Percentiles rank a stretch among this genome's conserved stretches.
Conservation (phyloP, 768 basidiomycete genomes). For the Peribolospora kevripleyi region DNA sequence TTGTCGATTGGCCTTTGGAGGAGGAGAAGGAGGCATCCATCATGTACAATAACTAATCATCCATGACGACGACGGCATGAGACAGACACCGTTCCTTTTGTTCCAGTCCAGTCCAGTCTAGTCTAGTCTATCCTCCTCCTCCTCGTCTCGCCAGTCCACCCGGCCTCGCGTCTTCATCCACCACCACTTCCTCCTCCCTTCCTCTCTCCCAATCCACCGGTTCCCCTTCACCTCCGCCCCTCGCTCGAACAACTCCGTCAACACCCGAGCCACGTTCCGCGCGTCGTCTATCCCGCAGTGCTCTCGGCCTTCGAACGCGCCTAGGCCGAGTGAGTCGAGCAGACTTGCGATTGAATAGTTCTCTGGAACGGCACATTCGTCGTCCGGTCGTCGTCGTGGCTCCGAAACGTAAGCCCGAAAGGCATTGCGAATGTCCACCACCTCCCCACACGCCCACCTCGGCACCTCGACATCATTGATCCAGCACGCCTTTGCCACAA, state of each 20-base stretch:
- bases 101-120: too few species aligned
- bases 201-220: constrained; percentile 36
- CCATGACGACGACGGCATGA: too few species aligned
- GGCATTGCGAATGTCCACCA: constrained; percentile 45
- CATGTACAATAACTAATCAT: too few species aligned
- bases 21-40: too few species aligned
- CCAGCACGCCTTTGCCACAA: constrained; percentile 12
- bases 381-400: background rate
- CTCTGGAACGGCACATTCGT: background rate
- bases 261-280: constrained; percentile 61
- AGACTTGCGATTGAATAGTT: constrained; percentile 20
- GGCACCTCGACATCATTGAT: constrained; percentile 37
- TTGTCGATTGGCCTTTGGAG: too few species aligned
- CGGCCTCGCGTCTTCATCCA: constrained; percentile 35
- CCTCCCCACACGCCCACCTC: constrained; percentile 43
- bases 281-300: constrained; percentile 85
- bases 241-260: constrained; percentile 48
- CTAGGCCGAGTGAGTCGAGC: constrained; percentile 42
- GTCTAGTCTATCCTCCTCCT: too few species aligned
- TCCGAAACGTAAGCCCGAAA: constrained; percentile 28
- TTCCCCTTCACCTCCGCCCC: constrained; percentile 50
- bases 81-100: too few species aligned
- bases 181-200: constrained; percentile 31
- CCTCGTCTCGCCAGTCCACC: background rate
- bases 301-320: constrained; percentile 52